Conservation (phyloP, 106 monocot genomes). For the Dioscorea dumetorum region DNA sequence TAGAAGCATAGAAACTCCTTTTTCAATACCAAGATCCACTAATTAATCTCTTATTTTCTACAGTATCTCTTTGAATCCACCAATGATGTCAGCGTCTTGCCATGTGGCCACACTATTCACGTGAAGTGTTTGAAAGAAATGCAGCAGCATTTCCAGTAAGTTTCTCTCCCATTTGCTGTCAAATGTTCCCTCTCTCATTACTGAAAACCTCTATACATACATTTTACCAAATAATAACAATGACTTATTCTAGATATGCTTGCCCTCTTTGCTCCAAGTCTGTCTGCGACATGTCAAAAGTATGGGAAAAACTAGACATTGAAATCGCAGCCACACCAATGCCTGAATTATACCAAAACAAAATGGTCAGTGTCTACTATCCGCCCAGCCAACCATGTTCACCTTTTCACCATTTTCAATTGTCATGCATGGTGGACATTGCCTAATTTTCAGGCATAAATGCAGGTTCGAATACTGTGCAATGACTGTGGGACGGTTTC, state of each 20-base stretch:
- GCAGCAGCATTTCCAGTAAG: slow-evolving; percentile 56
- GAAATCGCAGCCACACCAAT: slow-evolving; percentile 51
- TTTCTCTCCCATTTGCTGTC: neutral
- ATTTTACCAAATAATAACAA: neutral
- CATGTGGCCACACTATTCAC: slow-evolving; percentile 70
- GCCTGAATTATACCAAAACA: slow-evolving; percentile 39
- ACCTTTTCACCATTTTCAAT: neutral
- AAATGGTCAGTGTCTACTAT: neutral
- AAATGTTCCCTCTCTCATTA: neutral
- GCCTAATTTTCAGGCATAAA: neutral
- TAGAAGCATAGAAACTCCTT: too few species aligned
- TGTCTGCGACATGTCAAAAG: slow-evolving; percentile 67
- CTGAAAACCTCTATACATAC: neutral
- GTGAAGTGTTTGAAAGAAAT: slow-evolving; percentile 53
- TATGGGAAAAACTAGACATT: slow-evolving; percentile 55
- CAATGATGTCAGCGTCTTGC: slow-evolving; percentile 47
- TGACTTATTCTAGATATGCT: slow-evolving; percentile 29
- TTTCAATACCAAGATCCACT: too few species aligned
- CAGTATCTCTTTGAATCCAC: slow-evolving; percentile 73
- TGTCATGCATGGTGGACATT: neutral
- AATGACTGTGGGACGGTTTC: slow-evolving; percentile 51
- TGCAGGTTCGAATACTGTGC: slow-evolving; percentile 53
- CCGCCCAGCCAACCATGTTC: neutral
- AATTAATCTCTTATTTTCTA: neutral
- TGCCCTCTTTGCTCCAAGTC: slow-evolving; percentile 73